Conservation (phyloP, 1,139 yeast genomes). For the Wickerhamiella pararugosa region DNA sequence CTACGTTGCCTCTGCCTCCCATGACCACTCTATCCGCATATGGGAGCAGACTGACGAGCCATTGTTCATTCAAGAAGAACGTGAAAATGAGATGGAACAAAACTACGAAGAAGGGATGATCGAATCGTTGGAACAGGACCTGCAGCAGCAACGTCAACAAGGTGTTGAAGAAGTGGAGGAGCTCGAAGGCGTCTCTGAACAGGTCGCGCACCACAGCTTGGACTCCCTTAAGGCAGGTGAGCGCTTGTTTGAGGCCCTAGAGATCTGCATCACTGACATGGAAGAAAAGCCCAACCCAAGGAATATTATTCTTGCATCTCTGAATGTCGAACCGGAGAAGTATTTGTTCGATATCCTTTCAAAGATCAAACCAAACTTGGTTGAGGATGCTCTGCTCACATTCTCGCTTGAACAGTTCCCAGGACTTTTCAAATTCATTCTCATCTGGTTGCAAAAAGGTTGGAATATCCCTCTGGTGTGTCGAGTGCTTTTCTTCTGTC, state of each 20-base stretch:
- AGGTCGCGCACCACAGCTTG: constrained; percentile 68
- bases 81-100: constrained; percentile 91
- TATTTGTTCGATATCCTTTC: constrained; percentile 59
- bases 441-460: constrained; percentile 49
- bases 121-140: constrained; percentile 26
- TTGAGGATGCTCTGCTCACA: constrained; percentile 84
- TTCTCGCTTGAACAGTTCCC: constrained; percentile 77
- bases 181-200: constrained; percentile 35
- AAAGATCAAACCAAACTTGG: constrained; percentile 65
- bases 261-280: constrained; percentile 61
- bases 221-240: constrained; percentile 95
- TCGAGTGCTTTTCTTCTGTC: constrained; percentile 56
- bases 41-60: constrained; percentile 93
- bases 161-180: constrained; percentile 33
- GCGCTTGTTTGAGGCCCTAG: constrained; percentile 81
- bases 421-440: constrained; percentile 54
- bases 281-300: constrained; percentile 37
- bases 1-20: constrained; percentile 73
- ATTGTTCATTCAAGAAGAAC: constrained; percentile 87
- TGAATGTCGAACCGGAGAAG: constrained; percentile 55
- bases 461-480: constrained; percentile 51
- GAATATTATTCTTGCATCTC: constrained; percentile 56
- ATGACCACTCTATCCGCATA: constrained; percentile 79
- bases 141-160: constrained; percentile 14
- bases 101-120: constrained; percentile 42